Conservation (phyloP, 1,284 basidiomycete genomes). For the Ceratobasidium sp. region DNA sequence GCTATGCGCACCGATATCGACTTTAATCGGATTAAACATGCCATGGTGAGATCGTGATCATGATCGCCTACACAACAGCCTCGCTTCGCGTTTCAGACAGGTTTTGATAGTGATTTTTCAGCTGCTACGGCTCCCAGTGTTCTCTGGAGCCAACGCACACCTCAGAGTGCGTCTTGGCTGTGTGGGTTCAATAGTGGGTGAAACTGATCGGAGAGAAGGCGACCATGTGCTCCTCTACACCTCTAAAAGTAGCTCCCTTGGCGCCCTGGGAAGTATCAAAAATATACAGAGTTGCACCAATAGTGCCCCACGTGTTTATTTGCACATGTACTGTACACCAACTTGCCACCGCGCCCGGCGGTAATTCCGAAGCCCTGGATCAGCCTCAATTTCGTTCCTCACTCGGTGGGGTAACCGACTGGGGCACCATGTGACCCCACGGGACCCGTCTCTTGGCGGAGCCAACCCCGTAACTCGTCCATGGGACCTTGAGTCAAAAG, state of each 20-base stretch:
- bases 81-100: background rate
- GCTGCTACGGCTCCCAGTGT: background rate
- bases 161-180: background rate
- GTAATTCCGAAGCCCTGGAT: background rate
- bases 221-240: background rate
- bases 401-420: too few species aligned
- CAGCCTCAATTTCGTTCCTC: too few species aligned
- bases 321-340: too few species aligned
- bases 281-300: too few species aligned
- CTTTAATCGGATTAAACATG: background rate
- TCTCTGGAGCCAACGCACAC: background rate
- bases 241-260: background rate
- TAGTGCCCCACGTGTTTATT: too few species aligned
- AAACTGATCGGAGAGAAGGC: background rate
- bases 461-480: background rate
- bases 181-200: background rate
- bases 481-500: background rate
- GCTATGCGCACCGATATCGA: background rate
- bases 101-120: background rate
- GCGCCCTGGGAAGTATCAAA: too few species aligned
- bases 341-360: too few species aligned
- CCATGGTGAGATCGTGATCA: background rate
- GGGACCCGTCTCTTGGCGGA: background rate
- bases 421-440: slow-evolving; percentile 11
- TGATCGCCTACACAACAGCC: background rate